phyloP scores from a whole-genome alignment of 257 asterid species.

The Hygrophila difformis region DNA sequence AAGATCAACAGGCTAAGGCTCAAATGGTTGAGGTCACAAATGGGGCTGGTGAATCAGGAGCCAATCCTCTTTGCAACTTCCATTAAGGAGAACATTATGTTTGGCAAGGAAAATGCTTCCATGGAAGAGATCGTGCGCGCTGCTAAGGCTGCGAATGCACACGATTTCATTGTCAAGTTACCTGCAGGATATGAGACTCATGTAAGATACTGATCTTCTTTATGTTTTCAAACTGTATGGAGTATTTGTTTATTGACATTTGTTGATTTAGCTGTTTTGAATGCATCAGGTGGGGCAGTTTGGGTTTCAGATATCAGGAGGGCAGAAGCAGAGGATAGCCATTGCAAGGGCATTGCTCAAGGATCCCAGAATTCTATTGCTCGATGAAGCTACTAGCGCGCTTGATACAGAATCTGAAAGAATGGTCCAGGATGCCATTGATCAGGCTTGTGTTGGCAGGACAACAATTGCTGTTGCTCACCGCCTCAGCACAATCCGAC shows the following conservation, averaged over 20 bases:
- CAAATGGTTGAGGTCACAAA: conserved; percentile 68
- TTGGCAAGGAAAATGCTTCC: conserved; percentile 64
- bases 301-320: conserved; percentile 69
- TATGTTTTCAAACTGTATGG: too few species aligned
- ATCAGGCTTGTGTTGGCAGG: conserved; percentile 48
- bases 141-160: conserved; percentile 69
- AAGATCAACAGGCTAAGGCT: conserved; percentile 40
- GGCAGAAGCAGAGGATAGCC: conserved; percentile 74
- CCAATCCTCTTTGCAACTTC: conserved; percentile 69
- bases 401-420: conserved; percentile 67
- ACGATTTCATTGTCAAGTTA: conserved; percentile 46
- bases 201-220: conserved; percentile 18
- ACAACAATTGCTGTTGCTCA: conserved; percentile 66
- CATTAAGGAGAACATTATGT: conserved; percentile 54
- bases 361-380: conserved; percentile 58
- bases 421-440: conserved; percentile 60
- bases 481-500: conserved; percentile 50
- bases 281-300: conserved; percentile 59
- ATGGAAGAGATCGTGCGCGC: conserved; percentile 37
- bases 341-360: conserved; percentile 65
- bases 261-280: too few species aligned
- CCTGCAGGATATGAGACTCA: conserved; percentile 65
- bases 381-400: conserved; percentile 86
- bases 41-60: conserved; percentile 73
- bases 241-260: too few species aligned